Percentiles rank a stretch among this genome's conserved stretches.
phyloP scores from a whole-genome alignment of 2,329 filamentous ascomycete genomes.

The Niveomyces coronatus region DNA sequence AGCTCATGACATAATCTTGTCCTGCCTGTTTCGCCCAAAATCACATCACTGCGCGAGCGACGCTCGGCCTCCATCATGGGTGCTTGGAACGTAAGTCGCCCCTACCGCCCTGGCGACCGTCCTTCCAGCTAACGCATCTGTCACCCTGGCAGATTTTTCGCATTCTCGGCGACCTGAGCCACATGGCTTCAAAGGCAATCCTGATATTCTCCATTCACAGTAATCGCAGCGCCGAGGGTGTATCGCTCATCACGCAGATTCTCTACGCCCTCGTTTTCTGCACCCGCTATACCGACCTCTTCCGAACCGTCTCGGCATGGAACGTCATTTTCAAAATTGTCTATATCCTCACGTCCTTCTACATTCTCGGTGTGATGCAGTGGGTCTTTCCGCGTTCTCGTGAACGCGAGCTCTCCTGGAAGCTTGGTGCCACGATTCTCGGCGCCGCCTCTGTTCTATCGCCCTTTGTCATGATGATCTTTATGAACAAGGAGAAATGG shows the following conservation, averaged over 20 bases:
- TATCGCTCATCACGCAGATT: slow-evolving; percentile 83
- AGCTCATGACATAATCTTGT: too few relatives aligned
- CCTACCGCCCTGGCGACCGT: background rate
- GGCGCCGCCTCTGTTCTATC: slow-evolving; percentile 55
- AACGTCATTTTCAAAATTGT: slow-evolving; percentile 82
- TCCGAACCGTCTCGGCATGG: slow-evolving; percentile 48
- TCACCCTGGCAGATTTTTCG: slow-evolving; percentile 47
- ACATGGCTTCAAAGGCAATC: slow-evolving; percentile 79
- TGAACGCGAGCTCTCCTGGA: slow-evolving; percentile 90
- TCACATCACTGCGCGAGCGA: too few relatives aligned
- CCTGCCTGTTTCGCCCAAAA: too few relatives aligned
- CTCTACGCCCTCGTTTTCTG: slow-evolving; percentile 82
- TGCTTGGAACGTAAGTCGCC: slow-evolving; percentile 29
- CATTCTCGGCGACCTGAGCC: slow-evolving; percentile 72
- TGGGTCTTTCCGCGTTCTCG: slow-evolving; percentile 77
- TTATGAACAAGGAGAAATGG: slow-evolving; percentile 37
- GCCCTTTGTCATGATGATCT: slow-evolving; percentile 63
- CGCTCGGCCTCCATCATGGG: slow-evolving; percentile 26
- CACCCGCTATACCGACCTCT: slow-evolving; percentile 78
- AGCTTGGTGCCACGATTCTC: slow-evolving; percentile 63
- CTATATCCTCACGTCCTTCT: slow-evolving; percentile 75
- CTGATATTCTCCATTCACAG: slow-evolving; percentile 83
- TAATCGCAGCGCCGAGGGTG: slow-evolving; percentile 80
- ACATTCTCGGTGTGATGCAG: slow-evolving; percentile 83
- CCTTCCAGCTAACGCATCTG: background rate